Evolutionary conservation across 345 rosid genomes (phyloP), one percentile per base, ranked within the genome.

Genomic region (Salix purpurea): DNA sequence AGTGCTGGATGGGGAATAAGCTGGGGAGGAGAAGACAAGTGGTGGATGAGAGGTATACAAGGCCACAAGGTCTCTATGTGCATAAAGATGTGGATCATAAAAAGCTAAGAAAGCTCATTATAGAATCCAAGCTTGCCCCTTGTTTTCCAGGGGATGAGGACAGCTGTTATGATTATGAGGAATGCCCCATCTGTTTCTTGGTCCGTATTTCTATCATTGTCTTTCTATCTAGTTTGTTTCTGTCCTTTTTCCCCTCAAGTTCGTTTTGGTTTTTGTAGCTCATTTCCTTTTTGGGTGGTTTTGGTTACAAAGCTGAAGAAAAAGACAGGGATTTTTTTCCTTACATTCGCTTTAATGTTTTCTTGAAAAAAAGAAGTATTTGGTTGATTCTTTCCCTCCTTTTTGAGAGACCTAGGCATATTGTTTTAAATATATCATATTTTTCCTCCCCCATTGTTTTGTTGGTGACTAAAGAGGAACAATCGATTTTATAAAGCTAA

Each of bases 111-210:
- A 96, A 94, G 87, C 94, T 96, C 18, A 96, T 96, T 76, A 88
- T 94, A 2, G 99, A 94, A 52, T 93, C 96, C 44, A 96, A 94
- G 88, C 97, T 96, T 66, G 97, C 99, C 73, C 98, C 99, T 5
- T 96, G 99, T 86, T 96, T 87, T 83, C 97, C 98, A 1, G 99
- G 99, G 5, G 94, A 88, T 8, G 98, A 96, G 50, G 99, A 96
- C 37, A 85, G 87, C 74, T 78, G 86, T 36, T 75, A 68, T 39
- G 99, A 96, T 78, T 90, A 87, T 39, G 99, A 96, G 89, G 99
- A 96, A 79, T 94, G 98, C 72, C 99, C 98, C 0, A 96, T 96
- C 86, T 96, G 99, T 87, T 94, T 94, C 78, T 84, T 96, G 98
- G 99, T 96, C 48, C 42, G 97, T 87, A 56, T 65, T 60, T 62